Percentiles rank a stretch among this genome's conserved stretches.
These are phyloP conservation scores for Tulasnella sp. DNA, from an alignment of 768 basidiomycete genomes.

Conservation along the genomic window DNA sequence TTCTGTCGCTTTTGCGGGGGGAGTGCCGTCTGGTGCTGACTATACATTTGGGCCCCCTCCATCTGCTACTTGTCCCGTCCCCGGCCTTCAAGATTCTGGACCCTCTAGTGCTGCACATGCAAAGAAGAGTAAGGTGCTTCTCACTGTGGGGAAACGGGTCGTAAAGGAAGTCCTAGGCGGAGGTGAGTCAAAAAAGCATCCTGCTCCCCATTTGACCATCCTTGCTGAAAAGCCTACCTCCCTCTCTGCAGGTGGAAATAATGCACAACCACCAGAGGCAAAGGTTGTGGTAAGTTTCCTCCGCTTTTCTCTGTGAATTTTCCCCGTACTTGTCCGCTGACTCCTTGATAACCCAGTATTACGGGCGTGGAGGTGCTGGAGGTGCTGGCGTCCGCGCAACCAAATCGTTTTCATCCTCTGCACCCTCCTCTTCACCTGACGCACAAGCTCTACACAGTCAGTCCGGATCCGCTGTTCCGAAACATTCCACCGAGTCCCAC, in stretches of 20 bases:
- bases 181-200: not conserved
- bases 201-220: not conserved
- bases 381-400: not conserved
- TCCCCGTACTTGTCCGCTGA: not conserved
- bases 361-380: not conserved
- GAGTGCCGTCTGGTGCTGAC: not conserved
- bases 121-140: conserved; percentile 2
- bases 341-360: not conserved
- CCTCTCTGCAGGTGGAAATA: not conserved
- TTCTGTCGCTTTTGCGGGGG: not conserved
- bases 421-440: not conserved
- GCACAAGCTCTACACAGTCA: not conserved
- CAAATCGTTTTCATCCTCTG: not conserved
- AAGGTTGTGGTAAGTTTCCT: conserved; percentile 3
- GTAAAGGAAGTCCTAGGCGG: conserved; percentile 9
- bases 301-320: not conserved
- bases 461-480: not conserved
- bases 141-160: conserved; percentile 1
- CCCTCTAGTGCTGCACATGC: not conserved
- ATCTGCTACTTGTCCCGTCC: not conserved
- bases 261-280: not conserved
- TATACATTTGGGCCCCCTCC: conserved; percentile 5
- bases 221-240: not conserved
- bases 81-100: not conserved
- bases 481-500: not conserved